phyloP scores from a whole-genome alignment of 441 rosid genomes.

The Pelargonium citronellum region DNA sequence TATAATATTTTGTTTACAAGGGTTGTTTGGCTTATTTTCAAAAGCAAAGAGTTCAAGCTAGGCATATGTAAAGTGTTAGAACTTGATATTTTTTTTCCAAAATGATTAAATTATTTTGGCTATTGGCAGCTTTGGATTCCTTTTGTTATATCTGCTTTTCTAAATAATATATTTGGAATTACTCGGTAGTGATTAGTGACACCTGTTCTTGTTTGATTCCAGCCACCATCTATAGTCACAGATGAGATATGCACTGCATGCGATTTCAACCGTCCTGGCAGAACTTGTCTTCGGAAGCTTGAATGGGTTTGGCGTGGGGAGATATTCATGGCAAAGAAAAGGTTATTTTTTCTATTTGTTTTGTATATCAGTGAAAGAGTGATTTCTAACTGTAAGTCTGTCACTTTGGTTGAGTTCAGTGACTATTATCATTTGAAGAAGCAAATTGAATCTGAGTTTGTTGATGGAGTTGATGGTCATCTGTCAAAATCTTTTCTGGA shows the following conservation, averaged over 20 bases:
- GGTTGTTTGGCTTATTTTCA: background rate
- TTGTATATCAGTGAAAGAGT: slow-evolving; percentile 15
- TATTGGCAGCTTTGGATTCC: slow-evolving; percentile 1
- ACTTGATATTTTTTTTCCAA: background rate
- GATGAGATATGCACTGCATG: slow-evolving; percentile 96
- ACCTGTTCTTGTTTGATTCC: slow-evolving; percentile 32
- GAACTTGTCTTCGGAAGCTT: slow-evolving; percentile 90
- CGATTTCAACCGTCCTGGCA: slow-evolving; percentile 95
- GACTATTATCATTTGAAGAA: slow-evolving; percentile 93
- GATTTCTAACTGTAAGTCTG: slow-evolving; percentile 23
- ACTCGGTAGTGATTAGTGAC: background rate
- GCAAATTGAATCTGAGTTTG: slow-evolving; percentile 91
- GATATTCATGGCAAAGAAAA: slow-evolving; percentile 78
- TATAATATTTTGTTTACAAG: background rate
- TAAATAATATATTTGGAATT: background rate
- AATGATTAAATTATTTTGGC: background rate
- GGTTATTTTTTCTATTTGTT: slow-evolving; percentile 31
- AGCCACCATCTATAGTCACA: slow-evolving; percentile 95
- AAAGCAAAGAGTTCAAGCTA: background rate
- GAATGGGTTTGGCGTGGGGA: slow-evolving; percentile 99
- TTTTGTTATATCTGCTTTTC: background rate
- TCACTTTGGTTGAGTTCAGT: slow-evolving; percentile 40
- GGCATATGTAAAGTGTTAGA: background rate
- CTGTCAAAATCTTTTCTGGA: slow-evolving; percentile 78
- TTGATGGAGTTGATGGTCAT: slow-evolving; percentile 57